Percentiles rank a stretch among this genome's conserved stretches.
Evolutionary conservation across 2,329 filamentous ascomycete species (phyloP).

Genomic region (Zasmidium cellare): DNA sequence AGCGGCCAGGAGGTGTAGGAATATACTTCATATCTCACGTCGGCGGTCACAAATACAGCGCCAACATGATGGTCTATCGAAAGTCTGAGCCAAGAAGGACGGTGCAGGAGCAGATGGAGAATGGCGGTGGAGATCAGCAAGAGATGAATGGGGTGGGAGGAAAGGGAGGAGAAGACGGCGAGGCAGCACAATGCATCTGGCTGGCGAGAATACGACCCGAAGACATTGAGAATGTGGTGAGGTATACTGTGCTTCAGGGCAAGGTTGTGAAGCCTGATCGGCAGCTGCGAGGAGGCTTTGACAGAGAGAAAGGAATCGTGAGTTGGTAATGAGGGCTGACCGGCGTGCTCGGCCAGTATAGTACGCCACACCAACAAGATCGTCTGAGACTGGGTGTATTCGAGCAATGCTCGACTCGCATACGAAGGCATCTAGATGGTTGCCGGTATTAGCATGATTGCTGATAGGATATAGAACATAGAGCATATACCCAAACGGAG

Average conservation of each 20-base stretch:
- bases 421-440: not conserved
- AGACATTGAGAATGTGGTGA: slow-evolving; percentile 89
- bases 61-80: slow-evolving; percentile 91
- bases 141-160: slow-evolving; percentile 7
- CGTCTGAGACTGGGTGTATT: not conserved
- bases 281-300: slow-evolving; percentile 88
- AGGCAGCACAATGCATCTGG: slow-evolving; percentile 88
- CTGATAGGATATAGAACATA: not conserved
- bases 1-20: slow-evolving; percentile 85
- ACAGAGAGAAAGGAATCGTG: slow-evolving; percentile 73
- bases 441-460: not conserved
- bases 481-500: not conserved
- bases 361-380: too few species aligned
- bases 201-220: slow-evolving; percentile 79
- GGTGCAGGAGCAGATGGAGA: slow-evolving; percentile 26
- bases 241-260: slow-evolving; percentile 85
- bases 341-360: too few species aligned
- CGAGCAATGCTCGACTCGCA: not conserved
- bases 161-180: slow-evolving; percentile 42
- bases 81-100: slow-evolving; percentile 42
- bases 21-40: slow-evolving; percentile 97
- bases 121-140: too few species aligned
- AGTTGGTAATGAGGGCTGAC: slow-evolving; percentile 73
- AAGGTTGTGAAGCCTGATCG: slow-evolving; percentile 88
- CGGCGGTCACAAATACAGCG: slow-evolving; percentile 93